A percentile compares a stretch with the other conserved stretches of the same genome.
phyloP scores from a whole-genome alignment of 1,284 basidiomycete species.

The Coriolopsis trogii region DNA sequence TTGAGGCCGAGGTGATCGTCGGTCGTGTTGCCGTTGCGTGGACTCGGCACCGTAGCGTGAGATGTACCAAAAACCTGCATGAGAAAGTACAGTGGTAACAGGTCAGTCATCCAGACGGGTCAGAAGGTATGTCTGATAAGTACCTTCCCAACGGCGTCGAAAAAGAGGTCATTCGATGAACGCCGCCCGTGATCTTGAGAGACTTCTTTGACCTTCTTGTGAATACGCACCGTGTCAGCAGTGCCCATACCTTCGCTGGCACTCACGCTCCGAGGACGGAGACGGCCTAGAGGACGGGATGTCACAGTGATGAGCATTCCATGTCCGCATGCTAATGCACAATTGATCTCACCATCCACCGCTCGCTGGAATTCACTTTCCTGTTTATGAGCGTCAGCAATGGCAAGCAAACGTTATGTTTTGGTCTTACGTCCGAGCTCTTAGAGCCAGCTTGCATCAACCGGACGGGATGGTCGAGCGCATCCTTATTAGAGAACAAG shows the following conservation, averaged over 20 bases:
- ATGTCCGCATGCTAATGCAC: background rate
- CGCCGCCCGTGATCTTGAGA: slow-evolving; percentile 27
- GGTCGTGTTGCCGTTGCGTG: slow-evolving; percentile 28
- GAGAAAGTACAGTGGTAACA: background rate
- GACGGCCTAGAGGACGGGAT: slow-evolving; percentile 18
- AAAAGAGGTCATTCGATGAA: slow-evolving; percentile 30
- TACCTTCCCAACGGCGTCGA: slow-evolving; percentile 32
- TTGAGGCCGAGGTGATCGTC: slow-evolving; percentile 16
- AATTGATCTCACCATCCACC: slow-evolving; percentile 16
- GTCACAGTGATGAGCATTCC: slow-evolving; percentile 4
- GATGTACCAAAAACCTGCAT: slow-evolving; percentile 16
- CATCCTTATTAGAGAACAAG: slow-evolving; percentile 27
- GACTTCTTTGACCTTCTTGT: slow-evolving; percentile 33
- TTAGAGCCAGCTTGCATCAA: slow-evolving; percentile 8
- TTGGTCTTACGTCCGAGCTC: slow-evolving; percentile 12
- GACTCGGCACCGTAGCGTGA: slow-evolving; percentile 26
- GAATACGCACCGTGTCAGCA: slow-evolving; percentile 25
- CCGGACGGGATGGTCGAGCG: slow-evolving; percentile 16
- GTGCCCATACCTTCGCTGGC: slow-evolving; percentile 30
- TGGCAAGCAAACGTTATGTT: slow-evolving; percentile 2
- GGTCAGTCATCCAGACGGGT: slow-evolving; percentile 13
- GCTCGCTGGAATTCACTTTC: slow-evolving; percentile 12
- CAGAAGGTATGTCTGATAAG: too few species aligned
- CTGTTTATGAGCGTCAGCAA: slow-evolving; percentile 11
- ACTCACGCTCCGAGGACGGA: slow-evolving; percentile 32